phyloP scores from a whole-genome alignment of 2,329 filamentous ascomycete genomes.

The Pseudodiploospora longispora region DNA sequence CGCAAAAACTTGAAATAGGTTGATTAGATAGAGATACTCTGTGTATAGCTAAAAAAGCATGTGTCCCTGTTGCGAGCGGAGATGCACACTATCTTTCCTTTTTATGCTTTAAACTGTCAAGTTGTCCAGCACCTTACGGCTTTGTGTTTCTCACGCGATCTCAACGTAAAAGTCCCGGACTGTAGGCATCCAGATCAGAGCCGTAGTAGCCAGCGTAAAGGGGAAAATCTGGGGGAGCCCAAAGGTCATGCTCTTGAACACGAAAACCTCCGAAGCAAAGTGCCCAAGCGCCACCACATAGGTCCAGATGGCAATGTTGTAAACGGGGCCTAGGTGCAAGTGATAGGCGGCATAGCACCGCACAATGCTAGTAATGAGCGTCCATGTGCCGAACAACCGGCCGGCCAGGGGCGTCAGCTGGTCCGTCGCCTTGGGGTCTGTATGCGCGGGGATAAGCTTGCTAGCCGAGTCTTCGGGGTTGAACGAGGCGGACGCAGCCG shows the following conservation, averaged over 20 bases:
- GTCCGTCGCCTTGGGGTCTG: conserved; percentile 40
- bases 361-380: conserved; percentile 66
- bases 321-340: conserved; percentile 62
- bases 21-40: neutral
- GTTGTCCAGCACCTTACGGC: no score
- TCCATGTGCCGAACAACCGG: conserved; percentile 83
- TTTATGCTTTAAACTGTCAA: no score
- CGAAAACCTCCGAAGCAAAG: conserved; percentile 71
- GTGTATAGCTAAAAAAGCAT: no score
- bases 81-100: no score
- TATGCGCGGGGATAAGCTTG: conserved; percentile 41
- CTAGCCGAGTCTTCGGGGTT: conserved; percentile 45
- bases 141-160: conserved; percentile 5
- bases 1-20: conserved; percentile 44
- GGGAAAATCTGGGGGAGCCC: conserved; percentile 49
- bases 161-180: conserved; percentile 66
- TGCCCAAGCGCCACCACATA: conserved; percentile 71
- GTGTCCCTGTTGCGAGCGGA: no score
- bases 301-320: conserved; percentile 74
- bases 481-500: conserved; percentile 30
- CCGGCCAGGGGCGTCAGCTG: conserved; percentile 68
- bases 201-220: conserved; percentile 41
- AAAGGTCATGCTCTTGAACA: conserved; percentile 68
- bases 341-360: conserved; percentile 80
- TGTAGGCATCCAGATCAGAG: conserved; percentile 52